Base-by-base conservation (phyloP, 345 rosid species). In the Excoecaria agallocha region DNA sequence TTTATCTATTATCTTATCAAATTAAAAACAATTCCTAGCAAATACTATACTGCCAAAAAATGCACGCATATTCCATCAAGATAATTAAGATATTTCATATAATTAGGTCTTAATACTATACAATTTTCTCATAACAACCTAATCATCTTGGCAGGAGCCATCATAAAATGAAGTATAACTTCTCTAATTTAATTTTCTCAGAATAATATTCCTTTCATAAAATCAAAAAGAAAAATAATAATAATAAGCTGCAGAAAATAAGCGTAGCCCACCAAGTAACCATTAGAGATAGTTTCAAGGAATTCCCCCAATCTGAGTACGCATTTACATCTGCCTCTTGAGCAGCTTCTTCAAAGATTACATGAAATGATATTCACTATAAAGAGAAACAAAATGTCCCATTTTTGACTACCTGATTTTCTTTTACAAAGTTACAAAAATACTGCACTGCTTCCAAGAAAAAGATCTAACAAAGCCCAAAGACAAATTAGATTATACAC, bases 351-450 rank as follows among this genome's bases (percentile, higher is more conserved):
- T 38, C 64, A 25, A n/a, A 9, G 25, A 54, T 8, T 46, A 75
- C 17, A 70, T 22, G 66, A 66, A 46, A 19, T 45, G 64, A 60
- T 60, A 19, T 13, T 54, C 43, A 37, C 56, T 77, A 65, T 66
- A 37, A 12, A 12, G 22, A 17, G 1, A 2, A 37, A 12, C 48
- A 38, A 58, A 24, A 56, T 7, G 41, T 2, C 17, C 48, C 69
- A 68, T 73, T 39, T 48, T 55, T 35, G 65, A 57, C 84, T 76
- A 57, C 80, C 76, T 78, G 38, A 66, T 78, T 75, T 77, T 75
- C 78, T 68, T 74, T 74, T 77, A 73, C 81, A 79, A 71, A 77
- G 30, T 10, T 37, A 38, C 51, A 12, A 9, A 70, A 52, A 59
- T 8, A 69, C 51, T 75, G 70, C 38, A 70, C 73, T 70, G 46